Evolutionary conservation across 2,329 filamentous ascomycete species (phyloP).

Genomic region (Harringtonia aguacate): DNA sequence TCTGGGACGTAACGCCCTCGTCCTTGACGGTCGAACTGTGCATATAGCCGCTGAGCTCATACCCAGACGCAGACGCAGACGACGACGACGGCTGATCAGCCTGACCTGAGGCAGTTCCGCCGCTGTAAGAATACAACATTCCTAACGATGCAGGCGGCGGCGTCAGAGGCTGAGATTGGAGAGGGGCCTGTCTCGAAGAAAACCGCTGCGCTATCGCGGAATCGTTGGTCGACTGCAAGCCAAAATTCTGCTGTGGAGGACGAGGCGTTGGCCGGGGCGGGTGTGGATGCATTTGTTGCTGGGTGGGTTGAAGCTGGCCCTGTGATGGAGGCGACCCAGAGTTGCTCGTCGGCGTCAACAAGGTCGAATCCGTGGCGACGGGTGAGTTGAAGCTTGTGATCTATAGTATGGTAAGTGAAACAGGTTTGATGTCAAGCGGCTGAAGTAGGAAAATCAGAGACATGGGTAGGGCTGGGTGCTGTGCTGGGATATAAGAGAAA

Average conservation of each 20-base stretch:
- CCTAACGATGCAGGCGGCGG: slow-evolving; percentile 34
- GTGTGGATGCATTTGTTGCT: background rate
- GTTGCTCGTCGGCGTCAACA: slow-evolving; percentile 41
- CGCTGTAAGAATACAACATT: slow-evolving; percentile 34
- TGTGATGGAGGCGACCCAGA: slow-evolving; percentile 36
- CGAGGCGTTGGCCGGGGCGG: too few species aligned
- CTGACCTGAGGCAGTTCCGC: slow-evolving; percentile 28
- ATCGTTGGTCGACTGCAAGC: too few species aligned
- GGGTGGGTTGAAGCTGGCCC: slow-evolving; percentile 21
- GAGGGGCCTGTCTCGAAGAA: slow-evolving; percentile 19
- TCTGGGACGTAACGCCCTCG: slow-evolving; percentile 21
- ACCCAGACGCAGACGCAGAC: slow-evolving; percentile 23
- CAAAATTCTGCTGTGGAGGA: too few species aligned
- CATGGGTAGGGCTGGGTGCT: background rate
- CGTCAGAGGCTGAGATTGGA: slow-evolving; percentile 28
- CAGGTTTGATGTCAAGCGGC: background rate
- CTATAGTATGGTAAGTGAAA: slow-evolving; percentile 12
- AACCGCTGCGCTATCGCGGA: slow-evolving; percentile 27
- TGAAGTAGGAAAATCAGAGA: background rate
- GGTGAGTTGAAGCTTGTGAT: slow-evolving; percentile 27
- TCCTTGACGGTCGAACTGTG: slow-evolving; percentile 17
- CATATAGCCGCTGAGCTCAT: slow-evolving; percentile 24
- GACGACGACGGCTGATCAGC: slow-evolving; percentile 30
- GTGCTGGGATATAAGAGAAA: background rate
- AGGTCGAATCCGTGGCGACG: slow-evolving; percentile 26